phyloP scores from a whole-genome alignment of 352 stramenopile species.

The Blastocystis sp. region DNA sequence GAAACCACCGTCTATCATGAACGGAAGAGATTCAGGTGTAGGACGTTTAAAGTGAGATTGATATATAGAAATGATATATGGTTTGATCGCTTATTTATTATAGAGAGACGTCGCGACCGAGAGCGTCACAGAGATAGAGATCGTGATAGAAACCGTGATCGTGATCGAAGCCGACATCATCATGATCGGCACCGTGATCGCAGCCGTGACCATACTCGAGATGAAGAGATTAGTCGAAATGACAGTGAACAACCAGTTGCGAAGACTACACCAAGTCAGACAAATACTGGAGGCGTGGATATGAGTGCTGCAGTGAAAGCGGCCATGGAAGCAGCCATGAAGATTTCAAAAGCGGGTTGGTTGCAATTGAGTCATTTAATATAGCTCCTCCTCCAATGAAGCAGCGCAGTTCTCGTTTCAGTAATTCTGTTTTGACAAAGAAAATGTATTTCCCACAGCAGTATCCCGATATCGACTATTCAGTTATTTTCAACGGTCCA shows the following conservation, averaged over 20 bases:
- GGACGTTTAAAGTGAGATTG: neutral
- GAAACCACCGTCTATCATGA: neutral
- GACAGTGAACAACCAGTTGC: neutral
- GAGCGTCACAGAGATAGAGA: slow-evolving; percentile 29
- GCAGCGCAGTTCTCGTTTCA: slow-evolving; percentile 25
- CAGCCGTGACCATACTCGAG: neutral
- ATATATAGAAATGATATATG: neutral
- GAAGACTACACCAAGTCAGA: neutral
- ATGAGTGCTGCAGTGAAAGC: slow-evolving; percentile 44
- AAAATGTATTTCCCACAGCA: slow-evolving; percentile 57
- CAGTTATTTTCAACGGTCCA: slow-evolving; percentile 28
- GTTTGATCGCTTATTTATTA: neutral
- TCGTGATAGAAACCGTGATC: neutral
- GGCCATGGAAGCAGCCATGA: slow-evolving; percentile 30
- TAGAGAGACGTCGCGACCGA: slow-evolving; percentile 23
- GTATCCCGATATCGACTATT: slow-evolving; percentile 54
- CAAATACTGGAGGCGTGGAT: neutral
- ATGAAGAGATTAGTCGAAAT: neutral
- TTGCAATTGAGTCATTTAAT: neutral
- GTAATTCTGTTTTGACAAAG: slow-evolving; percentile 47
- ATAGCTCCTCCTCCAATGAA: neutral
- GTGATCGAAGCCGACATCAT: neutral
- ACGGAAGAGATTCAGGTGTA: slow-evolving; percentile 22
- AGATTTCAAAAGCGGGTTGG: slow-evolving; percentile 35
- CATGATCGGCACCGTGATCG: slow-evolving; percentile 13